Percentiles rank a stretch among this genome's conserved stretches.
Conservation (phyloP, 805 yeast species). For the Candida glaebosa region DNA sequence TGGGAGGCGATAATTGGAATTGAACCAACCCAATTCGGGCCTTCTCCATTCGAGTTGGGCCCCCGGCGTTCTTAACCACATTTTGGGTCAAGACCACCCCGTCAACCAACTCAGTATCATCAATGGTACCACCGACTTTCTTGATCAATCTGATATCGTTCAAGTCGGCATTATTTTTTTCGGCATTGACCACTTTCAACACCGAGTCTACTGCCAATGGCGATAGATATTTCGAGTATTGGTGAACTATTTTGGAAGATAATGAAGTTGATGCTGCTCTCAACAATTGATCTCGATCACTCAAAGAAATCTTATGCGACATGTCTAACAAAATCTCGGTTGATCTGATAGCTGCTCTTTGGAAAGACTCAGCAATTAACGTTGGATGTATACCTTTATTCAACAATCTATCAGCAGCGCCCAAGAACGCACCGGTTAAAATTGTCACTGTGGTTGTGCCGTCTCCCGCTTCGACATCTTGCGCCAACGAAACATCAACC, state of each 20-base stretch:
- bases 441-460: constrained; percentile 98
- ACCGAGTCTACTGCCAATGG: constrained; percentile 96
- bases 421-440: constrained; percentile 87
- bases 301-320: constrained; percentile 76
- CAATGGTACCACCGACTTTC: constrained; percentile 96
- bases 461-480: constrained; percentile 99
- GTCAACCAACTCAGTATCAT: constrained; percentile 87
- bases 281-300: constrained; percentile 77
- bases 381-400: constrained; percentile 95
- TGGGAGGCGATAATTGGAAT: constrained; percentile 94
- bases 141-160: constrained; percentile 85
- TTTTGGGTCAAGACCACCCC: constrained; percentile 94
- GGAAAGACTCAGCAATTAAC: constrained; percentile 89
- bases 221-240: constrained; percentile 78
- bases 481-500: constrained; percentile 96
- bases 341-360: constrained; percentile 79
- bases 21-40: constrained; percentile 88
- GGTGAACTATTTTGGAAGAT: constrained; percentile 93
- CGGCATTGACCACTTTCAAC: constrained; percentile 63
- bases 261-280: constrained; percentile 94
- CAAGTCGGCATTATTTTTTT: constrained; percentile 70
- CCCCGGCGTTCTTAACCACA: constrained; percentile 87
- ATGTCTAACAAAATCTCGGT: constrained; percentile 79
- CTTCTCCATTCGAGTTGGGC: constrained; percentile 91
- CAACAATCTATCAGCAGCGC: constrained; percentile 90